These are phyloP conservation scores for Exutisphaerella laricina DNA, from an alignment of 2,329 filamentous ascomycete genomes.

Conservation along the genomic window DNA sequence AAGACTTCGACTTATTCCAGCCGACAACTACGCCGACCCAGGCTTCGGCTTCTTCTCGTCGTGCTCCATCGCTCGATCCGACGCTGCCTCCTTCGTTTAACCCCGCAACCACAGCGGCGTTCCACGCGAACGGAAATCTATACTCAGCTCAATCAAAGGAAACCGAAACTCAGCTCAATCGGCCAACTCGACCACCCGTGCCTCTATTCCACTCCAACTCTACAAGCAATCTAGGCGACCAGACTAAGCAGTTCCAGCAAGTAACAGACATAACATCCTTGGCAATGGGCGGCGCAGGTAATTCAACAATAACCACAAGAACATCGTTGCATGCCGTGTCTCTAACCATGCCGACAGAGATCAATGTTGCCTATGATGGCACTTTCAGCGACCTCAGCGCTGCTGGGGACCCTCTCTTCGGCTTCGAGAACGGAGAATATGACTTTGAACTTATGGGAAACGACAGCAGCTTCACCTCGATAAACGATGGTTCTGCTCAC, in stretches of 20 bases:
- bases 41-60: conserved; percentile 38
- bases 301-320: conserved; percentile 20
- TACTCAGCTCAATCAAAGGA: conserved; percentile 24
- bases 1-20: conserved; percentile 76
- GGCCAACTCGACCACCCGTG: conserved; percentile 55
- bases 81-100: conserved; percentile 55
- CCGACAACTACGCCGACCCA: conserved; percentile 37
- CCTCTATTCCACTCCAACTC: conserved; percentile 58
- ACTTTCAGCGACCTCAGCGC: conserved; percentile 40
- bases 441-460: conserved; percentile 9
- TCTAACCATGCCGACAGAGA: conserved; percentile 35
- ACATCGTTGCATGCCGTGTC: conserved; percentile 17
- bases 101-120: conserved; percentile 41
- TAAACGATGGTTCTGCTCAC: conserved; percentile 39
- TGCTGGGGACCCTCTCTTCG: conserved; percentile 25
- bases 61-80: conserved; percentile 50
- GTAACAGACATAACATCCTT: conserved; percentile 24
- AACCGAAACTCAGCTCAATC: conserved; percentile 16
- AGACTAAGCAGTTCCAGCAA: conserved; percentile 39
- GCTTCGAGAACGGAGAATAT: conserved; percentile 11
- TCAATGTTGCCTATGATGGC: conserved; percentile 43
- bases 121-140: conserved; percentile 61
- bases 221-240: conserved; percentile 25
- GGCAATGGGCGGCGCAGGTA: conserved; percentile 56
- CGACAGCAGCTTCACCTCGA: conserved; percentile 30